Base-by-base conservation (phyloP, 1,284 basidiomycete genomes). In the Ceratobasidium sp. region DNA sequence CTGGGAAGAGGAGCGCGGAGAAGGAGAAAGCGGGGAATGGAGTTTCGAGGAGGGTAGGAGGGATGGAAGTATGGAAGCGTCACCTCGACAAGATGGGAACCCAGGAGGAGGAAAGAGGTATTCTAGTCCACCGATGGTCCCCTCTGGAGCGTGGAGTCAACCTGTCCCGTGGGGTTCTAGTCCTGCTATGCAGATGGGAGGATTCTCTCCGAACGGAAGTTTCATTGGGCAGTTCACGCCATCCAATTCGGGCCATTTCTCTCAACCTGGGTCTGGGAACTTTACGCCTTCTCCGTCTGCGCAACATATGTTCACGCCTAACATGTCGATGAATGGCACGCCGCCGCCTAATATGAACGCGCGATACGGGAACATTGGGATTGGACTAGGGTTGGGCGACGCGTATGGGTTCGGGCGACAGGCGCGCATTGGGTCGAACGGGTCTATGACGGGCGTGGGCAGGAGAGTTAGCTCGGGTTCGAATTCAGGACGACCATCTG, bases 1-100 rank as follows among this genome's bases (percentile, higher is more conserved):
- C 27, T 86, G 87, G 15, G 83, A 80, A 14, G 81, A 83, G 62
- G 81, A 79, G 19, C 81, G 79, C 50, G 79, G 79, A 76, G 74
- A 63, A 14, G 53, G 77, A 4, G 36, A 41, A 11, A 78, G 67
- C 36, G 80, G 80, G 56, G 80, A 81, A 9, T 73, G 66, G 29
- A 65, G 45, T 36, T 29, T 59, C 24, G 60, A 64, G 8, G 64
- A 71, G 47, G 78, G 78, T 14, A 75, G 79, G 41, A 33, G 47
- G 1, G 51, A 65, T 7, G 63, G 51, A 48, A 65, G 63, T 17
- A 79, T 79, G 15, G 78, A 80, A 29, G 71, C 78, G 11, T 71
- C 78, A 31, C 54, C 78, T 78, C 47, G 60, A 75, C 5, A 29
- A 48, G 17, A 50, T n/a, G 63, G 63, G 63, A 36, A 41, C 36